These are phyloP conservation scores for Aspergillus intermedius DNA, from an alignment of 2,329 filamentous ascomycete genomes.

Conservation along the genomic window DNA sequence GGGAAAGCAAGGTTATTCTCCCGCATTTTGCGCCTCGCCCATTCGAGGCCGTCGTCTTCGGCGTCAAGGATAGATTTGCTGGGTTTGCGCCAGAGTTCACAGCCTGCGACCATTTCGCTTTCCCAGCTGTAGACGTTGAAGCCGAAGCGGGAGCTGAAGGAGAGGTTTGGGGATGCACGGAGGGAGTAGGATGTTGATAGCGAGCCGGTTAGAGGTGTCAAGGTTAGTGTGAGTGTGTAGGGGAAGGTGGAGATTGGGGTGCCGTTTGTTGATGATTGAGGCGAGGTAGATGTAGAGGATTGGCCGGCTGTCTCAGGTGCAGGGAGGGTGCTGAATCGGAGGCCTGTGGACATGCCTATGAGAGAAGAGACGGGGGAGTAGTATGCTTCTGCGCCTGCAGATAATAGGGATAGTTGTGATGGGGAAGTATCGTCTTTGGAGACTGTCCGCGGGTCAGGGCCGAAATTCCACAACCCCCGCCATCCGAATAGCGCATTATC, in stretches of 20 bases:
- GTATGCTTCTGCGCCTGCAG: conserved; percentile 86
- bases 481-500: conserved; percentile 85
- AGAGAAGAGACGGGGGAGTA: conserved; percentile 94
- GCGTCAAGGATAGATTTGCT: conserved; percentile 15
- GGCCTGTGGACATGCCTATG: conserved; percentile 79
- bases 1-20: conserved; percentile 18
- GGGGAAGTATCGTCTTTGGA: conserved; percentile 40
- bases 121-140: conserved; percentile 99
- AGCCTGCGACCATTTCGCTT: conserved; percentile 83
- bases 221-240: conserved; percentile 83
- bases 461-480: conserved; percentile 91
- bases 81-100: conserved; percentile 77
- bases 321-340: conserved; percentile 78
- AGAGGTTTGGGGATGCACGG: conserved; percentile 72
- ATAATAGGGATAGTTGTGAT: conserved; percentile 67
- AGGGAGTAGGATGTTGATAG: conserved; percentile 88
- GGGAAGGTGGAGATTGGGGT: conserved; percentile 65
- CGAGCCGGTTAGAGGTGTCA: conserved; percentile 92
- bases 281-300: conserved; percentile 18
- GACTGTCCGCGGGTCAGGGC: conserved; percentile 50
- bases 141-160: conserved; percentile 83
- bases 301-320: conserved; percentile 37
- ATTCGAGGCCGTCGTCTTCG: conserved; percentile 41
- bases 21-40: conserved; percentile 33
- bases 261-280: conserved; percentile 13